A percentile compares a stretch with the other conserved stretches of the same genome.
Conservation (phyloP, 2,329 filamentous ascomycete genomes). For the Periconia sp. region DNA sequence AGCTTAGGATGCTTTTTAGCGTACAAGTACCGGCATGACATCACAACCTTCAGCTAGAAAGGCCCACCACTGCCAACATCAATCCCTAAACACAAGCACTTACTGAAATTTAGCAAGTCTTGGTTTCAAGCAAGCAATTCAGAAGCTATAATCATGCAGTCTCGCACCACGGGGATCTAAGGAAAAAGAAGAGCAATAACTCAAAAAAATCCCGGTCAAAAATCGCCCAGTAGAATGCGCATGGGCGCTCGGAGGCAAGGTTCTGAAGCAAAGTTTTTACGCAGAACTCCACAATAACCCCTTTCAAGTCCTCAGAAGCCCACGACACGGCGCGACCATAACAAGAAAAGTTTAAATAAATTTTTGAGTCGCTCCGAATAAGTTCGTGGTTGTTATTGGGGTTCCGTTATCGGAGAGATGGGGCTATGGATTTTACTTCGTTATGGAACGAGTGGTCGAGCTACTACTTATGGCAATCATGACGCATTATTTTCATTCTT, state of each 20-base stretch:
- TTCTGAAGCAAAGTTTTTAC: not conserved
- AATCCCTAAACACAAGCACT: too few relatives aligned
- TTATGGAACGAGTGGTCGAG: not conserved
- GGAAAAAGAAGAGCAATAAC: too few relatives aligned
- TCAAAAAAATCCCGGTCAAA: not conserved
- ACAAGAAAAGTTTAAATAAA: not conserved
- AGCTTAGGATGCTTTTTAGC: too few relatives aligned
- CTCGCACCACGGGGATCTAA: too few relatives aligned
- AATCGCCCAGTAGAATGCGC: not conserved
- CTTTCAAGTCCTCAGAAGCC: not conserved
- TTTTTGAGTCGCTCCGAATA: not conserved
- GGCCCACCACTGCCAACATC: too few relatives aligned
- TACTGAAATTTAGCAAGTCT: too few relatives aligned
- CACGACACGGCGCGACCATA: not conserved
- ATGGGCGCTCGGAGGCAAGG: not conserved
- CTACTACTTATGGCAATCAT: not conserved
- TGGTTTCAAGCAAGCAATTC: too few relatives aligned
- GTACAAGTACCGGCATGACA: too few relatives aligned
- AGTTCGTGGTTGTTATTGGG: not conserved
- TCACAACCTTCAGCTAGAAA: too few relatives aligned
- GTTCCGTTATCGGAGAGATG: not conserved
- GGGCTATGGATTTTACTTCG: not conserved
- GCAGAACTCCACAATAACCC: not conserved
- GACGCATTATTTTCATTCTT: not conserved
- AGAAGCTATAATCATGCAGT: too few relatives aligned